A percentile compares a stretch with the other conserved stretches of the same genome.
These are phyloP conservation scores for Neonectria punicea DNA, from an alignment of 2,329 filamentous ascomycete genomes.

Conservation along the genomic window DNA sequence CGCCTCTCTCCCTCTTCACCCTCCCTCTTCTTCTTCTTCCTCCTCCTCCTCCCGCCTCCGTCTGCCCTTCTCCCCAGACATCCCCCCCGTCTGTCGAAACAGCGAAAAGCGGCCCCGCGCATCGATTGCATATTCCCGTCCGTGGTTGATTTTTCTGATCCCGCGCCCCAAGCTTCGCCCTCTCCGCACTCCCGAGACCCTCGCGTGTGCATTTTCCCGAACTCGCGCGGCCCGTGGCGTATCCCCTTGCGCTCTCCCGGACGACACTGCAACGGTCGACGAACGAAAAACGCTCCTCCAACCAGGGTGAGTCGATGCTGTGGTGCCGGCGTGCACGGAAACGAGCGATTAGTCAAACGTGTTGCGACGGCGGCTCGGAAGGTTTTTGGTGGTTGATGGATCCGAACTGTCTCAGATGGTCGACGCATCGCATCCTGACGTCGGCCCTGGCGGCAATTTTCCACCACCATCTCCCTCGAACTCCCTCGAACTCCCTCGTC, in stretches of 20 bases:
- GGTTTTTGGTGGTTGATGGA: constrained; percentile 37
- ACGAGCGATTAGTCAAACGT: constrained; percentile 32
- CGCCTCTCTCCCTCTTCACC: constrained; percentile 23
- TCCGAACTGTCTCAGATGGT: constrained; percentile 35
- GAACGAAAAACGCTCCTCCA: constrained; percentile 31
- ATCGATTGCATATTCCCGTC: constrained; percentile 34
- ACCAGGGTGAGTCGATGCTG: constrained; percentile 36
- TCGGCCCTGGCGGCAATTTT: constrained; percentile 37
- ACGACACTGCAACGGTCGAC: constrained; percentile 34
- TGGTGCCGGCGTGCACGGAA: constrained; percentile 24
- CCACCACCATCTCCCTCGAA: constrained; percentile 28
- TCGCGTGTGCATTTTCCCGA: constrained; percentile 42
- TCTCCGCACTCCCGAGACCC: constrained; percentile 41
- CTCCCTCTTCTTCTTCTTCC: constrained; percentile 21
- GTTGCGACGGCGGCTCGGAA: constrained; percentile 37
- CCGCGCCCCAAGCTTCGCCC: constrained; percentile 35
- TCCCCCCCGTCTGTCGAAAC: constrained; percentile 33
- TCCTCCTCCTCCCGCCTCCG: constrained; percentile 23
- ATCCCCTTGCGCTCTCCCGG: constrained; percentile 34
- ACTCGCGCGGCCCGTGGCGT: constrained; percentile 37
- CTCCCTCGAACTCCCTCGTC: constrained; percentile 24
- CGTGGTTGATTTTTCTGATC: constrained; percentile 31
- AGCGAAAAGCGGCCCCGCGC: constrained; percentile 33
- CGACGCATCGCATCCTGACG: constrained; percentile 40
- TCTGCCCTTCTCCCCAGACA: constrained; percentile 31